These are phyloP conservation scores for Fonsecaea erecta DNA, from an alignment of 2,329 filamentous ascomycete species.

Conservation along the genomic window DNA sequence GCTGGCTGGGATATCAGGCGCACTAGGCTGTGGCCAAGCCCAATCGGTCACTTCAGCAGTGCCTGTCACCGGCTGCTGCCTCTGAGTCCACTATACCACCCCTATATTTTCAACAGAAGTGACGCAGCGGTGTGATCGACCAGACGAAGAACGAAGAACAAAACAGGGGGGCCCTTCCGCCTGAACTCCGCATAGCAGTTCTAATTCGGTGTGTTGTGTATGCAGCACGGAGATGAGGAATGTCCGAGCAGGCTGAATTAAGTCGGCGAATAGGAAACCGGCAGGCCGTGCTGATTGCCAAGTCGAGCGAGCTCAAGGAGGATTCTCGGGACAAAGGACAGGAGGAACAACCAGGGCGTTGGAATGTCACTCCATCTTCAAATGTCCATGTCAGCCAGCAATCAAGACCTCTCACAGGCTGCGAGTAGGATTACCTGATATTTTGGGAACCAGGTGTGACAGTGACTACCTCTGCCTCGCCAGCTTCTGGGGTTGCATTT, in stretches of 20 bases:
- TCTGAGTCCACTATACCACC: neutral
- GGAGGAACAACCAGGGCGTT: neutral
- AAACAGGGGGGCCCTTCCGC: neutral
- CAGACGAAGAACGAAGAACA: neutral
- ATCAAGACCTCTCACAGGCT: neutral
- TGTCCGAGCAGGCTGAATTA: neutral
- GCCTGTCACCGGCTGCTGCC: neutral
- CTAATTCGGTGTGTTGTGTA: neutral
- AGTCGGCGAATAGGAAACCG: neutral
- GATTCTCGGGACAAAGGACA: neutral
- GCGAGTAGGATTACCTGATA: neutral
- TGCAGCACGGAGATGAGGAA: neutral
- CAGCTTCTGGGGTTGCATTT: neutral
- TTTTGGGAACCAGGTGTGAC: neutral
- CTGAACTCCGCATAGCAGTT: neutral
- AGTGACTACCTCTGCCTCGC: neutral
- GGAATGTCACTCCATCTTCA: constrained; percentile 11
- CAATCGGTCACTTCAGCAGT: neutral
- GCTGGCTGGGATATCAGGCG: neutral
- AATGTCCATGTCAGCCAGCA: neutral
- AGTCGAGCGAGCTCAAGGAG: neutral
- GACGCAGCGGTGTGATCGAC: neutral
- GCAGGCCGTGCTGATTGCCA: neutral
- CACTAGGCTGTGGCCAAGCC: constrained; percentile 8
- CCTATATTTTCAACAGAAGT: neutral